These are phyloP conservation scores for Helotiales sp. DNA, from an alignment of 2,329 filamentous ascomycete genomes.

Conservation along the genomic window DNA sequence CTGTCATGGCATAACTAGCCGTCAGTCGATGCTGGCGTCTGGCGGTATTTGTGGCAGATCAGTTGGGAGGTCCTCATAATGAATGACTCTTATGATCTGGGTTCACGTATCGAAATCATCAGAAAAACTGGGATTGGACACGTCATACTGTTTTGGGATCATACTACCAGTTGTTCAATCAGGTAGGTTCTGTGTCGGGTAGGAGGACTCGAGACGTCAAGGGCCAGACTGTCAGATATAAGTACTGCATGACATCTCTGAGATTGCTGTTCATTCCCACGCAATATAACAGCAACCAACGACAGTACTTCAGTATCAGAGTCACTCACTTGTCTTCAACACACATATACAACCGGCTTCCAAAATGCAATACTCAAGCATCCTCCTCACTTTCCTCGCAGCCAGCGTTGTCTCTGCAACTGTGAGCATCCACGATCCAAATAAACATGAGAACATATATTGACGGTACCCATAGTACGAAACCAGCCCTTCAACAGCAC, in stretches of 20 bases:
- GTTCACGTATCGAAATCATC: slow-evolving; percentile 10
- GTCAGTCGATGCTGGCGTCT: slow-evolving; percentile 9
- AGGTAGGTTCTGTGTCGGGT: not conserved
- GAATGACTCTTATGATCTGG: slow-evolving; percentile 26
- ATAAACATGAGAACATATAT: not conserved
- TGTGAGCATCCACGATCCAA: slow-evolving; percentile 6
- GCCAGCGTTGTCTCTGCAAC: slow-evolving; percentile 29
- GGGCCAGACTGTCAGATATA: slow-evolving; percentile 23
- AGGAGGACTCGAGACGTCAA: not conserved
- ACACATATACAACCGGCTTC: not conserved
- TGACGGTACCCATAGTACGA: slow-evolving; percentile 11
- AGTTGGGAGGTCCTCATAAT: slow-evolving; percentile 30
- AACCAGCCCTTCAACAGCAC: not conserved
- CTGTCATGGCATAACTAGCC: slow-evolving; percentile 29
- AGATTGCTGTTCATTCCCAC: slow-evolving; percentile 6
- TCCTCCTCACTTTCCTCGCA: slow-evolving; percentile 35
- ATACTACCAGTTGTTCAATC: slow-evolving; percentile 9
- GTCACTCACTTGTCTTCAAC: not conserved
- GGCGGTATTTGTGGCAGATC: slow-evolving; percentile 29
- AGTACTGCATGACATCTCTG: slow-evolving; percentile 21
- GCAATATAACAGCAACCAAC: slow-evolving; percentile 15
- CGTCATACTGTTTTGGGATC: slow-evolving; percentile 28
- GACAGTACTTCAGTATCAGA: slow-evolving; percentile 3
- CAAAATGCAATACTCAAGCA: slow-evolving; percentile 39
- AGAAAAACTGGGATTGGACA: slow-evolving; percentile 2